Evolutionary conservation across 352 stramenopile genomes (phyloP).

Genomic region (Phytophthora fragariae): DNA sequence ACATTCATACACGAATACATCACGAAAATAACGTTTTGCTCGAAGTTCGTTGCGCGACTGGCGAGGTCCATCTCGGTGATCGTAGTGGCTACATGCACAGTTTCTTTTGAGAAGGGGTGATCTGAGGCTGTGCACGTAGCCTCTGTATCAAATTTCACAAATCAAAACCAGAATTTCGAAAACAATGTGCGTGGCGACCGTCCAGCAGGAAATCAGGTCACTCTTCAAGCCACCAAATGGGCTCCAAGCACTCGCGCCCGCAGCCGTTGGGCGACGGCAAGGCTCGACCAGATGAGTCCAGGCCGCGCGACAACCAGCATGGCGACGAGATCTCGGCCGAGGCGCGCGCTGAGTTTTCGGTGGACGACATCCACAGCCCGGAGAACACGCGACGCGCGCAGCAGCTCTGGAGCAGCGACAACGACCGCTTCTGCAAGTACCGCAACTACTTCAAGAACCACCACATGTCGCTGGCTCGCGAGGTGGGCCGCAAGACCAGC

Average conservation of each 20-base stretch:
- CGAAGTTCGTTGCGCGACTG: background rate
- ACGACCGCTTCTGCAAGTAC: conserved; percentile 53
- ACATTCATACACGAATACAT: background rate
- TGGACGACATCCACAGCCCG: conserved; percentile 39
- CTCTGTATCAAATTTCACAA: background rate
- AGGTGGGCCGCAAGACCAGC: conserved; percentile 42
- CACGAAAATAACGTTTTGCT: background rate
- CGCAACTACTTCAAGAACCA: conserved; percentile 64
- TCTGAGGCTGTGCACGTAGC: no score
- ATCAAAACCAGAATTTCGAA: background rate
- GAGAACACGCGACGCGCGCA: conserved; percentile 42
- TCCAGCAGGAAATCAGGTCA: conserved; percentile 21
- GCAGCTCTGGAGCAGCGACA: conserved; percentile 21
- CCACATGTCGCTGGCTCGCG: conserved; percentile 50
- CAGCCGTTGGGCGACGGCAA: conserved; percentile 14
- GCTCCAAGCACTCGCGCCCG: conserved; percentile 42
- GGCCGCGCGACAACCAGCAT: conserved; percentile 13
- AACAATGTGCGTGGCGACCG: background rate
- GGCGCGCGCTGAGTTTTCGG: conserved; percentile 42
- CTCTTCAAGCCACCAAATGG: conserved; percentile 26
- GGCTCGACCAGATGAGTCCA: background rate
- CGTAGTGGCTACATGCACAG: no score
- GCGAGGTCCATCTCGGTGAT: background rate
- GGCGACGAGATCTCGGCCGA: conserved; percentile 31
- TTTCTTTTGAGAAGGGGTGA: no score